Evolutionary conservation across 371 early-diverging fungal species (phyloP), one percentile per base, ranked within the genome.

Genomic region (Mortierella sp.): DNA sequence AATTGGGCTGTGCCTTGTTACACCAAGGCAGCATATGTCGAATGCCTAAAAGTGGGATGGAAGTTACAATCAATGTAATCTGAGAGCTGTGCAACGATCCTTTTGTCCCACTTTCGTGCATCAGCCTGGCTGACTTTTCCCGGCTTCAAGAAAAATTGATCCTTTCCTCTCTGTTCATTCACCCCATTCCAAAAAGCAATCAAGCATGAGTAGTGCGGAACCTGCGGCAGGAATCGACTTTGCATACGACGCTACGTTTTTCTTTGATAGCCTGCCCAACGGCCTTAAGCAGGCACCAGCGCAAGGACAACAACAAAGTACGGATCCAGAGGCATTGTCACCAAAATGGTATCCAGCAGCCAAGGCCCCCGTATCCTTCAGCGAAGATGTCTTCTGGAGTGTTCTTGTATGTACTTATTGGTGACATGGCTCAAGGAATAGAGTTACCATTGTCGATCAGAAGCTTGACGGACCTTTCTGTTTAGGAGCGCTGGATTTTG

Each of bases 401-500:
- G 71, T 71, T 23, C 42, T 76, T 63, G 71, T 71, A 71, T 34
- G 49, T 23, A 6, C 14, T 23, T 24, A 12, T 48, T 24, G 10
- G 10, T 45, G 7, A 2, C 48, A 43, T 14, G 19, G n/a, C 16
- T 14, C 19, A 14, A 43, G 16, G 45, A 43, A 43, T 16, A 43
- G 9, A 5, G 14, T 16, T n/a, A 16, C 19, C 16, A 16, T 4
- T 16, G 14, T 16, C 51, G n/a, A 4, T 34, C 34, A 34, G 34
- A 34, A 30, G 28, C 9, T 24, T 6, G 51, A 43, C 38, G 27
- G 31, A 47, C 48, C 10, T 1, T 45, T 27, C 48, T 41, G 49
- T 30, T 24, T 12, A 89, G 85, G 82, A 80, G 49, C 86, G 85
- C 26, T 92, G 93, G 93, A 87, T 88, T n/a, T 38, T 58, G 8